These are phyloP conservation scores for Camelina sativa DNA, from an alignment of 345 rosid species.

Conservation along the genomic window DNA sequence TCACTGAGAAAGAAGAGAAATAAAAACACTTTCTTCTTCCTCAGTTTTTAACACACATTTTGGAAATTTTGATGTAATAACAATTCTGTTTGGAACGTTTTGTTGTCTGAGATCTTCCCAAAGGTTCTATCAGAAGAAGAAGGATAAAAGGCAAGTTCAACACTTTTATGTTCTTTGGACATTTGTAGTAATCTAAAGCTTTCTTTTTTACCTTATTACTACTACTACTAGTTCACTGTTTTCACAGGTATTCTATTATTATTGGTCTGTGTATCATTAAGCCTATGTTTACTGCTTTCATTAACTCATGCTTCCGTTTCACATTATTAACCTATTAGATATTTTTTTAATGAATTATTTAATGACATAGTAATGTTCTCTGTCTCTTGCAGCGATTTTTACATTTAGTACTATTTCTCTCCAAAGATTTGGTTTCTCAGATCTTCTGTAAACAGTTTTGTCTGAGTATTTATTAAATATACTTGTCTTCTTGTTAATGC, in stretches of 20 bases:
- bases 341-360: constrained; percentile 22
- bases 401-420: constrained; percentile 30
- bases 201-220: constrained; percentile 14
- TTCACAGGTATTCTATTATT: constrained; percentile 24
- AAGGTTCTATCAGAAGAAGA: constrained; percentile 26
- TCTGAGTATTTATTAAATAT: constrained; percentile 21
- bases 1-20: constrained; percentile 40
- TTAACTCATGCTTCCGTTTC: constrained; percentile 33
- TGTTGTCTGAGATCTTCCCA: constrained; percentile 38
- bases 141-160: constrained; percentile 38
- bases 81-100: constrained; percentile 3
- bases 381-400: constrained; percentile 35
- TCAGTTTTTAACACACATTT: constrained; percentile 32
- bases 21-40: constrained; percentile 10
- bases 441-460: constrained; percentile 32
- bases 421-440: constrained; percentile 31
- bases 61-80: constrained; percentile 37
- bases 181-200: constrained; percentile 42
- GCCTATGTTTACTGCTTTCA: constrained; percentile 36
- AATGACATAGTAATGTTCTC: constrained; percentile 31
- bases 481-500: constrained; percentile 35
- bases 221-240: constrained; percentile 22
- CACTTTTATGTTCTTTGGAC: constrained; percentile 34
- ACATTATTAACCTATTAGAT: constrained; percentile 13
- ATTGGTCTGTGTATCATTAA: constrained; percentile 41